These are phyloP conservation scores for Chiua sp. DNA, from an alignment of 1,284 basidiomycete genomes.

Conservation along the genomic window DNA sequence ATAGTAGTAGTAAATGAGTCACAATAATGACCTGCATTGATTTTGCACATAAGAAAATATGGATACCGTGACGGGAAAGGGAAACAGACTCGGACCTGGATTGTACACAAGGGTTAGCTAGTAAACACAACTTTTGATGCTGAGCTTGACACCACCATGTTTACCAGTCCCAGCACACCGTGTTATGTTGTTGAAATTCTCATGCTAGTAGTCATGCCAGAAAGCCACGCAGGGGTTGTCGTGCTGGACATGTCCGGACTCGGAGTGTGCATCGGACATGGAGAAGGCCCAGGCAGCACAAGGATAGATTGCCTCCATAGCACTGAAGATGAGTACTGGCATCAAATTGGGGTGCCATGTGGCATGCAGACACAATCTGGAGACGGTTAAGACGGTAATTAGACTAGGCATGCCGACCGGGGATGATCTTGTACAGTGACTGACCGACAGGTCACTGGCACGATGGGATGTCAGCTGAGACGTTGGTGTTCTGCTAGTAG, in stretches of 20 bases:
- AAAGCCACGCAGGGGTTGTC: conserved; percentile 87
- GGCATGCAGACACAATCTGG: conserved; percentile 51
- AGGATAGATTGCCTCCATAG: conserved; percentile 78
- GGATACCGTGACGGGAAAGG: too few relatives aligned
- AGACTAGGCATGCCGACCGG: conserved; percentile 62
- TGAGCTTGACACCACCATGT: conserved; percentile 70
- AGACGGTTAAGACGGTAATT: conserved; percentile 71
- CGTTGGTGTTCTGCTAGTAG: conserved; percentile 34
- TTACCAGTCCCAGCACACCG: conserved; percentile 87
- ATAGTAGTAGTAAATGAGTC: too few relatives aligned
- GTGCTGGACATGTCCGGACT: conserved; percentile 58
- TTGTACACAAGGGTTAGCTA: too few relatives aligned
- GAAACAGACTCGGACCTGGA: too few relatives aligned
- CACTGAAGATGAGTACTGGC: conserved; percentile 53
- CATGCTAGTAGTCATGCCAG: conserved; percentile 90
- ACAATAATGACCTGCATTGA: too few relatives aligned
- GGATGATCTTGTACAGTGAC: conserved; percentile 67
- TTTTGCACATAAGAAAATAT: too few relatives aligned
- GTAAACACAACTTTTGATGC: conserved; percentile 80
- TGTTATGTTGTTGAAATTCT: conserved; percentile 76
- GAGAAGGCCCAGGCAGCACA: conserved; percentile 77
- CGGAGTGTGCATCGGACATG: conserved; percentile 70
- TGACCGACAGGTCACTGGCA: too few relatives aligned
- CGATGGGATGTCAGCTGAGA: conserved; percentile 46
- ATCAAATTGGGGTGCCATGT: conserved; percentile 38